Conservation (phyloP, 106 monocot genomes). For the Amphibolis antarctica region DNA sequence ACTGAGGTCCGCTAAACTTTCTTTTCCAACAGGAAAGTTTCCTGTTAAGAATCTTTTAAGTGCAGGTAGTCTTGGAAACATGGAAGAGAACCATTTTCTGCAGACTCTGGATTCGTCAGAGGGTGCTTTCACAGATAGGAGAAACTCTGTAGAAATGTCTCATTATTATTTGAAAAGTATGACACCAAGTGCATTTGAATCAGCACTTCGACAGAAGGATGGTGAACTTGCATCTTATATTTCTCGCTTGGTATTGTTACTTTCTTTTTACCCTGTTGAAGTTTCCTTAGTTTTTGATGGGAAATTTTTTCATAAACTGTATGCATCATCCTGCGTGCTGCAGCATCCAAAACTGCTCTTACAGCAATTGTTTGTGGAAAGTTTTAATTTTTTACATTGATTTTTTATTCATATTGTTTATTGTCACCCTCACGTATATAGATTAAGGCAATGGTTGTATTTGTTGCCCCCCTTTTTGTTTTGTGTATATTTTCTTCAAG, state of each 20-base stretch:
- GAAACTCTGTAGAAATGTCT: constrained; percentile 53
- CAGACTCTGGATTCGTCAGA: constrained; percentile 68
- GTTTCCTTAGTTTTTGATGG: neutral
- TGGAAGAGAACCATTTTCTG: constrained; percentile 75
- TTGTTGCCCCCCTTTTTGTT: no score
- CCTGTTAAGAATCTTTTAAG: constrained; percentile 40
- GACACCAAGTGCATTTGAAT: constrained; percentile 93
- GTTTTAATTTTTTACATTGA: no score
- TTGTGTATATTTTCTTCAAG: no score
- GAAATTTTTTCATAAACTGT: neutral
- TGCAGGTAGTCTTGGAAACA: constrained; percentile 52
- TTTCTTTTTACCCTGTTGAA: neutral
- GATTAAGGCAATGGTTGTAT: no score
- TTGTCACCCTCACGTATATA: no score
- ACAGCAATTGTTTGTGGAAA: no score
- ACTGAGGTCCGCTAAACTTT: neutral
- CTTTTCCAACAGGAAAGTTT: constrained; percentile 38
- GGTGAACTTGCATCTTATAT: constrained; percentile 90
- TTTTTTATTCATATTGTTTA: no score
- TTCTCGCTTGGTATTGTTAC: constrained; percentile 61
- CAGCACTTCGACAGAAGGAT: constrained; percentile 86
- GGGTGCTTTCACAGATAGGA: constrained; percentile 38
- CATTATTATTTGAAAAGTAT: constrained; percentile 85
- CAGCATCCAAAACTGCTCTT: no score
- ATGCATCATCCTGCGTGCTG: neutral